These are phyloP conservation scores for Tremellales sp. DNA, from an alignment of 1,284 basidiomycete genomes.

Conservation along the genomic window DNA sequence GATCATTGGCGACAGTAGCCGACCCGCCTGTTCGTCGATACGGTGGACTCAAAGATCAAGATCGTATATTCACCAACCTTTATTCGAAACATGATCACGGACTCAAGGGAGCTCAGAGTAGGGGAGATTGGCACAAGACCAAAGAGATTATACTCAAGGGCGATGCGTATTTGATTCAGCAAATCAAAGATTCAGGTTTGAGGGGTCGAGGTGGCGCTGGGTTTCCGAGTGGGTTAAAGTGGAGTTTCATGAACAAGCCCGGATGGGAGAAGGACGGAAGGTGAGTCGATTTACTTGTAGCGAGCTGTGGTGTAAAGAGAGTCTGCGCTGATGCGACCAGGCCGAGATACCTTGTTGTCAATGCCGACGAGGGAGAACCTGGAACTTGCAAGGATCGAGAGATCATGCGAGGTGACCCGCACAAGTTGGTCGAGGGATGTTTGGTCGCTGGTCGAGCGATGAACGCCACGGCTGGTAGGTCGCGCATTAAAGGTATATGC, in stretches of 20 bases:
- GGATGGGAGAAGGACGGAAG: conserved; percentile 93
- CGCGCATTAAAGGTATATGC: not conserved
- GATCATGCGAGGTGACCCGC: conserved; percentile 95
- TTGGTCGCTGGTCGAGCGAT: conserved; percentile 95
- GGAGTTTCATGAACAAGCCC: conserved; percentile 97
- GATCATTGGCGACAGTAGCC: conserved; percentile 64
- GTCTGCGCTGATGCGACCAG: conserved; percentile 46
- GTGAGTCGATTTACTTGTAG: conserved; percentile 49
- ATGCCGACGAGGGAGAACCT: conserved; percentile 98
- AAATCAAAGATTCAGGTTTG: conserved; percentile 92
- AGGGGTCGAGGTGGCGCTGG: conserved; percentile 96
- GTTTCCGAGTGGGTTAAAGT: conserved; percentile 95
- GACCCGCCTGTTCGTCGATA: conserved; percentile 77
- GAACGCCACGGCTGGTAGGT: conserved; percentile 79
- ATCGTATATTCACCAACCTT: conserved; percentile 86
- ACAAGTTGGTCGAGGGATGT: conserved; percentile 97
- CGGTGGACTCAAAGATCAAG: conserved; percentile 88
- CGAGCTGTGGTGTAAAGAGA: not conserved
- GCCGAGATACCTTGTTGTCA: conserved; percentile 94
- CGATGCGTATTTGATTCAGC: conserved; percentile 95
- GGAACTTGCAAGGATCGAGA: conserved; percentile 98
- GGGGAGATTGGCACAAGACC: conserved; percentile 97
- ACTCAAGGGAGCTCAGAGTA: conserved; percentile 79
- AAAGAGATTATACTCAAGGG: conserved; percentile 94
- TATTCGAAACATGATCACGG: conserved; percentile 81